A percentile compares a stretch with the other conserved stretches of the same genome.
phyloP scores from a whole-genome alignment of 805 yeast species.

The Candida schatavii region DNA sequence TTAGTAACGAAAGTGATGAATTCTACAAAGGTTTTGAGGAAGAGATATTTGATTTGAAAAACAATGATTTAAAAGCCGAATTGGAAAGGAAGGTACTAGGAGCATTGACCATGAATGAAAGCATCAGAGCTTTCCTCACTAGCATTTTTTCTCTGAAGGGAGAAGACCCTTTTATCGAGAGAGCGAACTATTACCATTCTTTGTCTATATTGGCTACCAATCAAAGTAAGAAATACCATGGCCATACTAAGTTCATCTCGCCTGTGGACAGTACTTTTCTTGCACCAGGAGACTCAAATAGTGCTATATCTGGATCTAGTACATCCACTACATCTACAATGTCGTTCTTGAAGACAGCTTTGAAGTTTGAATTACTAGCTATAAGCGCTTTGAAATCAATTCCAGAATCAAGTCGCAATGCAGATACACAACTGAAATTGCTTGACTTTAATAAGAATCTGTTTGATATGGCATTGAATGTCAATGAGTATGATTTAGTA shows the following conservation, averaged over 20 bases:
- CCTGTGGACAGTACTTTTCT: conserved; percentile 7
- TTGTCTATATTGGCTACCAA: conserved; percentile 23
- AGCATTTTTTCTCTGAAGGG: conserved; percentile 16
- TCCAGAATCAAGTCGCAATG: neutral
- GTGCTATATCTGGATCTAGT: conserved; percentile 9
- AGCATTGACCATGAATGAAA: conserved; percentile 13
- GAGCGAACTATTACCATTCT: conserved; percentile 29
- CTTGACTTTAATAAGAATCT: conserved; percentile 18
- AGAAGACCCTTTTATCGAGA: conserved; percentile 8
- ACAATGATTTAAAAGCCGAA: conserved; percentile 6
- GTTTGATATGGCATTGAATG: conserved; percentile 23
- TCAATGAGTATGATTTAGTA: conserved; percentile 18
- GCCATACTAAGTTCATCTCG: conserved; percentile 7
- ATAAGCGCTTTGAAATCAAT: conserved; percentile 16
- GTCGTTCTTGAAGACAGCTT: conserved; percentile 11
- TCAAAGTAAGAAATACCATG: conserved; percentile 10
- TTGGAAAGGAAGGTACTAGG: conserved; percentile 12
- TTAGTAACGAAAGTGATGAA: conserved; percentile 23
- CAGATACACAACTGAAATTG: conserved; percentile 3
- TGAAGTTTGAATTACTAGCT: conserved; percentile 26
- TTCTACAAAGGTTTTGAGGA: conserved; percentile 22
- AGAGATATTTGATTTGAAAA: conserved; percentile 15
- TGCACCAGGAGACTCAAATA: conserved; percentile 1
- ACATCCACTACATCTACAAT: conserved; percentile 5
- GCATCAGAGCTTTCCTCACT: conserved; percentile 20